A percentile compares a stretch with the other conserved stretches of the same genome.
These are phyloP conservation scores for Balakata baccata DNA, from an alignment of 345 rosid genomes.

Conservation along the genomic window DNA sequence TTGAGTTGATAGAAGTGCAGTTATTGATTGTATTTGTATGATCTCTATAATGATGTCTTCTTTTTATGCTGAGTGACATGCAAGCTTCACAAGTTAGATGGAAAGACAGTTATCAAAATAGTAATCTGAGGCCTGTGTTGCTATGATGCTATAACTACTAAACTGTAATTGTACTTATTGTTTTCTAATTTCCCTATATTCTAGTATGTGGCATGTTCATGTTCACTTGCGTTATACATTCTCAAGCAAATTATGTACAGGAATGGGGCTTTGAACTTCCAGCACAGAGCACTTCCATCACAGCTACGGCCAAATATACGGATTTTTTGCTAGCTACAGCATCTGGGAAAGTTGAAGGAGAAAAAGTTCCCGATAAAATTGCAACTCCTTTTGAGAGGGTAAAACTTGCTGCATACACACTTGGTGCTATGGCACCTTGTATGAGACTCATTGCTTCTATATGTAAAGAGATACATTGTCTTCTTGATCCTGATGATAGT, in stretches of 20 bases:
- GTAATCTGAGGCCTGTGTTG: not conserved
- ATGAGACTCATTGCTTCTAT: constrained; percentile 78
- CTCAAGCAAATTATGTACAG: constrained; percentile 42
- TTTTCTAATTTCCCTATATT: not conserved
- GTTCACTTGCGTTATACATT: not conserved
- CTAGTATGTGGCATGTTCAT: not conserved
- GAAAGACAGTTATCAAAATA: not conserved
- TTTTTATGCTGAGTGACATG: not conserved
- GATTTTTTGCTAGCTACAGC: constrained; percentile 94
- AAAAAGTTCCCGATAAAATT: constrained; percentile 81
- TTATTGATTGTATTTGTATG: not conserved
- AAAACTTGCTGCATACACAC: constrained; percentile 90
- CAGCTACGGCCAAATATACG: constrained; percentile 68
- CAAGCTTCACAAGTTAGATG: not conserved
- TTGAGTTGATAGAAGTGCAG: not conserved
- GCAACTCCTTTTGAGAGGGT: constrained; percentile 96
- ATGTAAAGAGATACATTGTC: constrained; percentile 61
- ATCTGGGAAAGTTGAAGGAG: constrained; percentile 89
- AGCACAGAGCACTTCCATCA: constrained; percentile 45
- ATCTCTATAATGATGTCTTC: not conserved
- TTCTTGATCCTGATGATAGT: constrained; percentile 44
- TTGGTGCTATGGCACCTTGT: constrained; percentile 94
- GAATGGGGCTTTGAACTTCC: constrained; percentile 71
- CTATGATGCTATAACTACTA: not conserved
- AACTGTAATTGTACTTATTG: not conserved